Conservation (phyloP, 2,329 filamentous ascomycete species). For the Penicillium corylophilum region DNA sequence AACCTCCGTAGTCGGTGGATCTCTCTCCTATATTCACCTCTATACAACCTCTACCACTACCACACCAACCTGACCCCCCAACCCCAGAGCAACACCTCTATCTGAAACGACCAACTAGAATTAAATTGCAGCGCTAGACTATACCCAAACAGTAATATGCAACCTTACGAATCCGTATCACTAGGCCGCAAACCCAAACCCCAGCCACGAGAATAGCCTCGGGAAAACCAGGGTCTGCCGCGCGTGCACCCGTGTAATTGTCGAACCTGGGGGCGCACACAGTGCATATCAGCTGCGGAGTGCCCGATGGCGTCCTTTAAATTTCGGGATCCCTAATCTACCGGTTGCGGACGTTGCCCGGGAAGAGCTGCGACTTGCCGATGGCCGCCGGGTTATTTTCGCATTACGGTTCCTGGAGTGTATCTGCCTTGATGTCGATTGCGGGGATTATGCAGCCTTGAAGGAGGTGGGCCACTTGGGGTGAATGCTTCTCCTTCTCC, state of each 20-base stretch:
- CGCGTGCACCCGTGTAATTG: conserved; percentile 9
- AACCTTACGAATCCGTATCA: neutral
- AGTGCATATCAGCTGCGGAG: neutral
- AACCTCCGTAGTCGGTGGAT: neutral
- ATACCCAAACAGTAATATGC: neutral
- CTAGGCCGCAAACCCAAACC: neutral
- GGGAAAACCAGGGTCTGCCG: conserved; percentile 27
- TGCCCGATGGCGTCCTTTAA: conserved; percentile 5
- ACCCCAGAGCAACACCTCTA: neutral
- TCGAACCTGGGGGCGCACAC: conserved; percentile 2
- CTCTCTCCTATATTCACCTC: neutral
- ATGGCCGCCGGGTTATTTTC: conserved; percentile 24
- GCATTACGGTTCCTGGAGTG: conserved; percentile 6
- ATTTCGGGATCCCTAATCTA: conserved; percentile 14
- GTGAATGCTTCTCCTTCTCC: neutral
- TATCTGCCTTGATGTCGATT: neutral
- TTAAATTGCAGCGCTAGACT: neutral
- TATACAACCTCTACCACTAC: too few relatives aligned
- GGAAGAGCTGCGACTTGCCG: conserved; percentile 6
- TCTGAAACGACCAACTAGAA: neutral
- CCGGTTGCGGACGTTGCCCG: conserved; percentile 18
- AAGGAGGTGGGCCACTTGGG: neutral
- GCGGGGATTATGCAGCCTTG: conserved; percentile 6
- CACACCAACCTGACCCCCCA: neutral
- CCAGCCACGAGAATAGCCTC: conserved; percentile 28